Conservation (phyloP, 108 stramenopile genomes). For the Cyclotella sp. region DNA sequence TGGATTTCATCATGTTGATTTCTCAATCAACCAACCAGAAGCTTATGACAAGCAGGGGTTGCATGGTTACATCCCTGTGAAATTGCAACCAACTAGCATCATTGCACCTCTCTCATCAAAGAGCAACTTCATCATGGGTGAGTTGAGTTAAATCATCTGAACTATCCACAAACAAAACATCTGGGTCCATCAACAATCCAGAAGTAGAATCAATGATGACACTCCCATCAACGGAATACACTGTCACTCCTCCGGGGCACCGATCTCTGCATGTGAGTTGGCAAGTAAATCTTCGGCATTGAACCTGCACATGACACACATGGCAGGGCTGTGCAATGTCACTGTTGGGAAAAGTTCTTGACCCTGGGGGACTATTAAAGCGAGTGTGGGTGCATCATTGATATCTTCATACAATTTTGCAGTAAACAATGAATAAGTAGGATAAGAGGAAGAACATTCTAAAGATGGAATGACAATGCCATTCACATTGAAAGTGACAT, state of each 20-base stretch:
- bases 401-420: neutral
- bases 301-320: constrained; percentile 90
- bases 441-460: constrained; percentile 19
- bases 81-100: no score
- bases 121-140: constrained; percentile 26
- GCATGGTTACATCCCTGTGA: no score
- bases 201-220: constrained; percentile 60
- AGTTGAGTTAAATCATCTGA: constrained; percentile 3
- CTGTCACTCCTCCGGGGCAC: constrained; percentile 77
- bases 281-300: constrained; percentile 88
- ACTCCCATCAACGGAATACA: constrained; percentile 94
- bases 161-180: constrained; percentile 27
- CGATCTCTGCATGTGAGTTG: constrained; percentile 69
- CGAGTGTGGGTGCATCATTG: constrained; percentile 45
- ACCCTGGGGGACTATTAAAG: constrained; percentile 83
- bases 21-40: no score
- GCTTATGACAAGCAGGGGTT: no score
- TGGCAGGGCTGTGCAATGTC: constrained; percentile 89
- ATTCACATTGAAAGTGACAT: constrained; percentile 91
- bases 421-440: constrained; percentile 32
- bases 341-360: constrained; percentile 94
- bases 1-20: no score
- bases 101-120: neutral
- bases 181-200: neutral
- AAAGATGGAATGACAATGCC: constrained; percentile 56